Base-by-base conservation (phyloP, 2,329 filamentous ascomycete genomes). In the Ophiostoma sp. region DNA sequence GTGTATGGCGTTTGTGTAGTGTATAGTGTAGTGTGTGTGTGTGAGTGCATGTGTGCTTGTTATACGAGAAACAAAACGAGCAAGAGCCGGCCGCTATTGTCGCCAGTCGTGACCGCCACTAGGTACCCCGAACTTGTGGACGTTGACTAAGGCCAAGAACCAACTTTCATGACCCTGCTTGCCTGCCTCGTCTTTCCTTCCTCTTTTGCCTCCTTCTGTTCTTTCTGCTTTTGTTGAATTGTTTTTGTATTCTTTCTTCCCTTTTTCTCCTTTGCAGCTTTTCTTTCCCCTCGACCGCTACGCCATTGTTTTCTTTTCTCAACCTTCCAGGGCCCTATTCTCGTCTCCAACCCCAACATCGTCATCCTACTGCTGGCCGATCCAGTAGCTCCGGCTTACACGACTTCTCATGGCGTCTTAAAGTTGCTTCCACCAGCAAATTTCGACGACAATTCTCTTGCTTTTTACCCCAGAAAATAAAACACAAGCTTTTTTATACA, bases 341-440 rank as follows among this genome's bases (percentile, higher is more conserved):
- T 45, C 61, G 22, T 48, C 63, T 31, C 39, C 39, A 28, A 45
- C 39, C 28, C 28, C 57, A n/a, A n/a, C n/a, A 59, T 31, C 50
- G n/a, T 55, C 61, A 39, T 28, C 50, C 3, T 25, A 31, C 63
- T 66, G 22, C 19, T 48, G 39, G 39, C 22, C 63, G 39, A 28
- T 48, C 22, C 22, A 28, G 39, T 66, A 48, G 66, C 66, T 39
- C 36, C 50, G 68, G 50, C 68, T 70, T 70, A 70, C 28, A 70
- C 68, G 50, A 31, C 68, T 55, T 57, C 28, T 19, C 63, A 70
- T 70, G 68, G 68, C 68, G 68, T 42, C 42, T n/a, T 69, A 50
- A 69, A 12, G 39, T 22, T 45, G 39, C 39, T 31, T 59, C 25
- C 28, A n/a, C 39, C 22, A 48, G 42, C 12, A 66, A 66, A 28